phyloP scores from a whole-genome alignment of 2,329 filamentous ascomycete species.

The Paracoccidioides brasiliensis region DNA sequence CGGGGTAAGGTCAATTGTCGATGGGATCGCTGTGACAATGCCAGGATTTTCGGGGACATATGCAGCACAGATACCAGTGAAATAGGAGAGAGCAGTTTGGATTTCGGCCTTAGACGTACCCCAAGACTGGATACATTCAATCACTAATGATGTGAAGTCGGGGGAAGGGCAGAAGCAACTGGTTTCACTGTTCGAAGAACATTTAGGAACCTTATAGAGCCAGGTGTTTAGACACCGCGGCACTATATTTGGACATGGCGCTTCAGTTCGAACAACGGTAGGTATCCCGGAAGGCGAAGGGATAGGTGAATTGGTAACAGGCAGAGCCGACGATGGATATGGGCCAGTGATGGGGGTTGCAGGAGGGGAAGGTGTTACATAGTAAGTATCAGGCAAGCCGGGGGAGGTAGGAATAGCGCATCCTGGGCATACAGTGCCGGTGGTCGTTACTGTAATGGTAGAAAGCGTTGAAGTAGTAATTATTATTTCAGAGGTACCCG shows the following conservation, averaged over 20 bases:
- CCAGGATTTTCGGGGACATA: constrained; percentile 67
- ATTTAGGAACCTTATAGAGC: constrained; percentile 54
- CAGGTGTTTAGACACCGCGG: constrained; percentile 89
- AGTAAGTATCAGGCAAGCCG: constrained; percentile 17
- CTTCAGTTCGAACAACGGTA: constrained; percentile 3
- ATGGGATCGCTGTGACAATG: constrained; percentile 63
- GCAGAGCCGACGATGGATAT: background rate
- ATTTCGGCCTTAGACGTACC: constrained; percentile 54
- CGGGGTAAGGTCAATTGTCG: constrained; percentile 41
- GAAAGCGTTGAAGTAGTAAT: constrained; percentile 46
- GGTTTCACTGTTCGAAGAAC: constrained; percentile 70
- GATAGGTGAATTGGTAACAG: background rate
- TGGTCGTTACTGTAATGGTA: constrained; percentile 26
- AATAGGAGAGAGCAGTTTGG: constrained; percentile 61
- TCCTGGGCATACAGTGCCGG: constrained; percentile 16
- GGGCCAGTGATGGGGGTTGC: constrained; percentile 4
- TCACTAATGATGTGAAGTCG: constrained; percentile 65
- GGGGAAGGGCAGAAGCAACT: constrained; percentile 76
- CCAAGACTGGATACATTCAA: constrained; percentile 67
- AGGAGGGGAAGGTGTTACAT: constrained; percentile 18
- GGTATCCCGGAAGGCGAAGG: background rate
- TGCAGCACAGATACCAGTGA: constrained; percentile 79
- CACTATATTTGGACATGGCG: constrained; percentile 53
- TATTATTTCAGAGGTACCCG: constrained; percentile 38
- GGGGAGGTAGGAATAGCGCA: background rate